Base-by-base conservation (phyloP, 1,284 basidiomycete species). In the Pseudozyma sp. region DNA sequence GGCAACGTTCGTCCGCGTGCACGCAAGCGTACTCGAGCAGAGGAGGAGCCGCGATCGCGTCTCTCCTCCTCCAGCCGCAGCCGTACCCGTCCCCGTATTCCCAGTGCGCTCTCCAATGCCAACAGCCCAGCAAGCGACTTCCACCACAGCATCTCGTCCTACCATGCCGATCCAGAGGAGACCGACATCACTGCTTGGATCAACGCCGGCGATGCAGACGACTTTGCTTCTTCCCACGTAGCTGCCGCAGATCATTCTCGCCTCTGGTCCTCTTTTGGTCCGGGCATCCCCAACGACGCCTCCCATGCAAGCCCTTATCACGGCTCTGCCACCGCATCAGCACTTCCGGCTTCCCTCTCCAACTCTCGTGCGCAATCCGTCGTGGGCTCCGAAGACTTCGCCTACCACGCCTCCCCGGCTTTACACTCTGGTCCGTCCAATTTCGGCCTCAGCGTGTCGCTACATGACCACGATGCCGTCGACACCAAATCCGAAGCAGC, bases 101-200 rank as follows among this genome's bases (percentile, higher is more conserved):
- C 65, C 13, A 73, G 65, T 19, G 65, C 70, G 3, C 61, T 73
- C 17, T 61, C 70, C 16, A 52, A 55, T 7, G 57, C 70, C 37
- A 68, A 68, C 44, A 73, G 70, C 54, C 70, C 70, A 2, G 65
- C 65, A 7, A 73, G 70, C 47, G 65, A 73, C 43, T 73, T 65
- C 49, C 70, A 73, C 42, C 65, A 73, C 54, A 65, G 61, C 54
- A 67, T 73, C 40, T 54, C 70, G 8, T 65, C 70, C 17, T 73
- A 73, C 16, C 70, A 73, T 16, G 42, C 69, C 31, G 70, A 73
- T 47, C 56, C 65, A 14, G 67, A 75, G 42, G 71, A 74, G 17
- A 66, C 71, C 44, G 72, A 75, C 48, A 75, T 75, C 44, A 75
- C 72, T 19, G 72, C 72, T 29, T 75, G 72, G 72, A 75, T 75